These are phyloP conservation scores for Lepidium aucheri DNA, from an alignment of 345 rosid species.

Conservation along the genomic window DNA sequence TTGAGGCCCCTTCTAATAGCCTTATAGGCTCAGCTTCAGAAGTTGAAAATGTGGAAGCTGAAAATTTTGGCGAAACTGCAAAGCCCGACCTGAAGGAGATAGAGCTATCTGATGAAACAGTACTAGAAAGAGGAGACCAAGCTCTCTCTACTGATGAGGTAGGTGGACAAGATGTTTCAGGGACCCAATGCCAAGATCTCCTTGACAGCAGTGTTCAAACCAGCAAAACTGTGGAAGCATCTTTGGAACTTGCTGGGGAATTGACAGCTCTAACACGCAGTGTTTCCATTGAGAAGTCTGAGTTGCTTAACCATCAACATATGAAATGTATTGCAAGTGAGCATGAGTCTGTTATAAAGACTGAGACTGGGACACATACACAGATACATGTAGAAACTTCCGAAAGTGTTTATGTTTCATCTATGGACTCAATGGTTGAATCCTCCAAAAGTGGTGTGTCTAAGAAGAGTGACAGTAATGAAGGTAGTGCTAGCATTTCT, in stretches of 20 bases:
- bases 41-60: constrained; percentile 26
- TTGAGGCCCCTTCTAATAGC: constrained; percentile 17
- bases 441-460: constrained; percentile 12
- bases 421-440: constrained; percentile 19
- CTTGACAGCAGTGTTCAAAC: constrained; percentile 21
- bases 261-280: not conserved
- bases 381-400: constrained; percentile 20
- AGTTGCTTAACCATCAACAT: constrained; percentile 14
- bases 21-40: constrained; percentile 8
- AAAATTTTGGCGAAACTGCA: constrained; percentile 13
- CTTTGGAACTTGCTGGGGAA: constrained; percentile 18
- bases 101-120: constrained; percentile 25
- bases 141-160: constrained; percentile 14
- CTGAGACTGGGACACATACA: constrained; percentile 12
- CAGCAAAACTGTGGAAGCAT: constrained; percentile 8
- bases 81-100: constrained; percentile 15
- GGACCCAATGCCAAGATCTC: constrained; percentile 15
- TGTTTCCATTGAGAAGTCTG: constrained; percentile 16
- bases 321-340: constrained; percentile 15
- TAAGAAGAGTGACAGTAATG: constrained; percentile 16
- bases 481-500: constrained; percentile 13
- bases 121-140: constrained; percentile 31
- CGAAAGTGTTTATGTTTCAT: constrained; percentile 14
- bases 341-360: constrained; percentile 23
- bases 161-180: constrained; percentile 17